Conservation (phyloP, 2,329 filamentous ascomycete genomes). For the Pseudohalonectria lignicola region DNA sequence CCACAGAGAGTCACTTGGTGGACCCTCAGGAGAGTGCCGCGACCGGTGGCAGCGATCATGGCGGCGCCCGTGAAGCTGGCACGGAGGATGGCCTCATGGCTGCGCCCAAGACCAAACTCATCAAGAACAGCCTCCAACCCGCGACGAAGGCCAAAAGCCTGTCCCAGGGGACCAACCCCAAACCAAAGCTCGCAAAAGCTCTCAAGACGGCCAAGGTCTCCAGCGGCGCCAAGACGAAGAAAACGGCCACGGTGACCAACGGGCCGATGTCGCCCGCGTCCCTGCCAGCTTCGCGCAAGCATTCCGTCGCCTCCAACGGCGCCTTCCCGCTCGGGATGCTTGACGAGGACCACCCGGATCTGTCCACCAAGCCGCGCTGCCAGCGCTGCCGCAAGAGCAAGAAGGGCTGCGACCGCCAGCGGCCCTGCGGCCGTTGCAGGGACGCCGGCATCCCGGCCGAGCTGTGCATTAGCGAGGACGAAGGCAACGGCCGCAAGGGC, state of each 20-base stretch:
- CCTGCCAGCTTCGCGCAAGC: slow-evolving; percentile 64
- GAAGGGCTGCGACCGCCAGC: slow-evolving; percentile 95
- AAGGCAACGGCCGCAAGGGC: slow-evolving; percentile 93
- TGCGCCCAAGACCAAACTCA: slow-evolving; percentile 26
- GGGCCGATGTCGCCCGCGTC: slow-evolving; percentile 54
- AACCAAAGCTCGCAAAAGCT: slow-evolving; percentile 26
- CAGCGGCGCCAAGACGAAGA: slow-evolving; percentile 32
- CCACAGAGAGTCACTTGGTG: slow-evolving; percentile 40
- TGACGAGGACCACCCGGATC: slow-evolving; percentile 83
- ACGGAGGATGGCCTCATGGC: slow-evolving; percentile 24
- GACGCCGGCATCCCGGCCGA: slow-evolving; percentile 91
- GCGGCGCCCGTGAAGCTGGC: slow-evolving; percentile 29
- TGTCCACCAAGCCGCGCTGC: slow-evolving; percentile 92
- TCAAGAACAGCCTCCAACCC: not conserved
- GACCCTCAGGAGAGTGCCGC: slow-evolving; percentile 25
- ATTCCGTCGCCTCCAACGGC: slow-evolving; percentile 53
- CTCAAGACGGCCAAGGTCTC: slow-evolving; percentile 37
- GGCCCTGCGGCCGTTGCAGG: slow-evolving; percentile 88
- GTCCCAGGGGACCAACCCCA: no score
- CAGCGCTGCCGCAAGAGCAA: slow-evolving; percentile 99
- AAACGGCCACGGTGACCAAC: slow-evolving; percentile 32
- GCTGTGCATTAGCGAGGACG: slow-evolving; percentile 93
- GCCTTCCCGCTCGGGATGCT: slow-evolving; percentile 37
- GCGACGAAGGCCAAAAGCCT: no score
- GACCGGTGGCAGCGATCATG: not conserved